phyloP scores from a whole-genome alignment of 805 yeast genomes.

The Saccharomycopsis schoenii region DNA sequence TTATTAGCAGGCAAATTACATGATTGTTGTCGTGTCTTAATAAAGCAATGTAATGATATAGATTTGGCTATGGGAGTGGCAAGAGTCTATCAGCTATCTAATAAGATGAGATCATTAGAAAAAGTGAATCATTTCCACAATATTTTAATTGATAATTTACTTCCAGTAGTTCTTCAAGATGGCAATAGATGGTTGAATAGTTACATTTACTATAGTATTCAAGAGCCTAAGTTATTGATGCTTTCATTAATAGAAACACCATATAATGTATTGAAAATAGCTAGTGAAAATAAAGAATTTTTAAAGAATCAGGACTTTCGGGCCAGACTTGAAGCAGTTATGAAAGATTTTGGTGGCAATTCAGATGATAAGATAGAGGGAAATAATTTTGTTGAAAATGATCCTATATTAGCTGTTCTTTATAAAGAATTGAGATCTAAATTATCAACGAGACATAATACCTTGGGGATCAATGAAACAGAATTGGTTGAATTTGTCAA shows the following conservation, averaged over 20 bases:
- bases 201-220: constrained; percentile 67
- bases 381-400: constrained; percentile 51
- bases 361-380: neutral
- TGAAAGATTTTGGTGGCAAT: constrained; percentile 4
- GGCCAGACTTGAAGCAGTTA: constrained; percentile 1
- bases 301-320: neutral
- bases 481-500: neutral
- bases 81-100: constrained; percentile 48
- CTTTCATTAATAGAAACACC: constrained; percentile 58
- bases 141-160: constrained; percentile 38
- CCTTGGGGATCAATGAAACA: constrained; percentile 30
- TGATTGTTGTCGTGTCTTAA: constrained; percentile 70
- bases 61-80: constrained; percentile 75
- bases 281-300: neutral
- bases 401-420: constrained; percentile 67
- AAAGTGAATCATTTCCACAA: constrained; percentile 33
- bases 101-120: constrained; percentile 22
- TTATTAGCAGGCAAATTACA: constrained; percentile 62
- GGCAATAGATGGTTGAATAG: constrained; percentile 77
- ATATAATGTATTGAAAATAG: constrained; percentile 14
- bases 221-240: constrained; percentile 40
- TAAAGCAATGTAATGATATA: constrained; percentile 55
- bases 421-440: constrained; percentile 52
- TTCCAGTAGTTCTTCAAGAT: constrained; percentile 46
- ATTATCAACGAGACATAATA: constrained; percentile 21